These are phyloP conservation scores for Phoenix roebelenii DNA, from an alignment of 176 grass and related monocot genomes.

Conservation along the genomic window DNA sequence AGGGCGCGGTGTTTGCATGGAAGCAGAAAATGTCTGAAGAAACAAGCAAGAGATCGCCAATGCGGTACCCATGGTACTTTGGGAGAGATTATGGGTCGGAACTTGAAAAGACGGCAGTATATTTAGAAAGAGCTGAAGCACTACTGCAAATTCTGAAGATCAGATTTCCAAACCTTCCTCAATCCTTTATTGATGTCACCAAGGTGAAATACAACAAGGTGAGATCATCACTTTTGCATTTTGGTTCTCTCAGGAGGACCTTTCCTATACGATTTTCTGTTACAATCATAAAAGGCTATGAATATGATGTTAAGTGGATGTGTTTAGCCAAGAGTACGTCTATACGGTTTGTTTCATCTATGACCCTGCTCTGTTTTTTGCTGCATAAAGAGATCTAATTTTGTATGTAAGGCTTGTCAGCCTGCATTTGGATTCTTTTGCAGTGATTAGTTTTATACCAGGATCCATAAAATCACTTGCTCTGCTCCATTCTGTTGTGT, in stretches of 20 bases:
- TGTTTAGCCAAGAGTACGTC: too few species aligned
- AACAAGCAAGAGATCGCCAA: conserved; percentile 39
- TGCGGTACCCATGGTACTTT: conserved; percentile 63
- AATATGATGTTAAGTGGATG: too few species aligned
- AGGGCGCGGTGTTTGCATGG: conserved; percentile 80
- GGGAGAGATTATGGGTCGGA: conserved; percentile 58
- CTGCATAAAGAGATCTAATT: too few species aligned
- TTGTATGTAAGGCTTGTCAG: too few species aligned
- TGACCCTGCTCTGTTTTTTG: too few species aligned
- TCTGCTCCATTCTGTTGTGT: background rate
- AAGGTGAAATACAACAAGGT: conserved; percentile 92
- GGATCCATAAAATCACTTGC: too few species aligned
- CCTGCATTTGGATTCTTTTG: too few species aligned
- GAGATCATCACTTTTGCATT: conserved; percentile 7
- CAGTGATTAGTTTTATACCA: too few species aligned
- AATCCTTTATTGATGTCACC: conserved; percentile 67
- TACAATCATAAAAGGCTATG: too few species aligned
- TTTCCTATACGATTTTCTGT: too few species aligned
- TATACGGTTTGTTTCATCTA: too few species aligned
- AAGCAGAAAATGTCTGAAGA: conserved; percentile 57
- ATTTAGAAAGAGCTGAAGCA: conserved; percentile 53
- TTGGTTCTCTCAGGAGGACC: too few species aligned
- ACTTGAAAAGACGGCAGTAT: conserved; percentile 41
- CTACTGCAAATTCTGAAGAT: conserved; percentile 66
- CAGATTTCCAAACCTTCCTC: conserved; percentile 73